Evolutionary conservation across 257 asterid genomes (phyloP).

Genomic region (Nicotiana tomentosiformis): DNA sequence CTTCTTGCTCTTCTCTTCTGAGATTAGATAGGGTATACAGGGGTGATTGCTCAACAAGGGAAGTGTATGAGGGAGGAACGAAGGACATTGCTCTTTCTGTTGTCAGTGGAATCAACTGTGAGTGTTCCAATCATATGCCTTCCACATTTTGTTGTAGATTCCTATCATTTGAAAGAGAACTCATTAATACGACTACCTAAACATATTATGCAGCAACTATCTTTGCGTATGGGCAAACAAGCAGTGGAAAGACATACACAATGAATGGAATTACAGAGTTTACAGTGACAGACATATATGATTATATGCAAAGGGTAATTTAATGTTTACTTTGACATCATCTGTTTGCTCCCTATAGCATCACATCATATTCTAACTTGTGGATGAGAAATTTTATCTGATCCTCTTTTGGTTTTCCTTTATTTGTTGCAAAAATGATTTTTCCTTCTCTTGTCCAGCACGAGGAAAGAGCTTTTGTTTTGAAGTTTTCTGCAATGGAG

Average conservation of each 20-base stretch:
- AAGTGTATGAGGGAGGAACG: conserved; percentile 79
- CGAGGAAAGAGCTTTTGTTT: conserved; percentile 84
- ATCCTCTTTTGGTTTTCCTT: background rate
- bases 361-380: background rate
- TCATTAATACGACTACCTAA: background rate
- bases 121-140: conserved; percentile 34
- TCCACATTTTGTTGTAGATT: conserved; percentile 3
- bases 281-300: conserved; percentile 65
- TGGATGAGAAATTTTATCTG: background rate
- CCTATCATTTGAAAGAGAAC: background rate
- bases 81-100: conserved; percentile 91
- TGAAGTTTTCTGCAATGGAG: conserved; percentile 96
- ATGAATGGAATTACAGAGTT: conserved; percentile 97
- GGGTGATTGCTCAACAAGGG: conserved; percentile 80
- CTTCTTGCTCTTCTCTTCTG: conserved; percentile 3
- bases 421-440: background rate
- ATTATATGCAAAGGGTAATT: conserved; percentile 37
- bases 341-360: background rate
- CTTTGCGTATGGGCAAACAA: conserved; percentile 98
- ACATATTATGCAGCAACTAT: conserved; percentile 67
- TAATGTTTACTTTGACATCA: background rate
- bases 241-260: conserved; percentile 99
- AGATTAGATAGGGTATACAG: conserved; percentile 76
- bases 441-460: conserved; percentile 42
- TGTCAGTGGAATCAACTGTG: conserved; percentile 87